A percentile compares a stretch with the other conserved stretches of the same genome.
phyloP scores from a whole-genome alignment of 306 rosid genomes.

The Sicyos edulis region DNA sequence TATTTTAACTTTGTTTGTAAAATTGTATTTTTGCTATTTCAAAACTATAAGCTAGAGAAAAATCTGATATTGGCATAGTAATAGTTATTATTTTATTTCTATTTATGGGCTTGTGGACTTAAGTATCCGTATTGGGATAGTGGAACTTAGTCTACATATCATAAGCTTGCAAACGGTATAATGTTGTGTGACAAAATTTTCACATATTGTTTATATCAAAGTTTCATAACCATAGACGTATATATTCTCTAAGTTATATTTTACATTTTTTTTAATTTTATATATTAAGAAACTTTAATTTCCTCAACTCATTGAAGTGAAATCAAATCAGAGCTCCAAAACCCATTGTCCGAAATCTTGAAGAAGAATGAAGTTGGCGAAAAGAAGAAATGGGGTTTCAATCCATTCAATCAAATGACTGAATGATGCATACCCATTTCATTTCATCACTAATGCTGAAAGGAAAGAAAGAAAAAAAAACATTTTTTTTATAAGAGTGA shows the following conservation, averaged over 20 bases:
- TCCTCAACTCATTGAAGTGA: neutral
- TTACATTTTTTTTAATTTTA: too few relatives aligned
- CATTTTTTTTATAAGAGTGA: too few relatives aligned
- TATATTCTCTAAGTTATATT: too few relatives aligned
- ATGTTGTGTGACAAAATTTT: too few relatives aligned
- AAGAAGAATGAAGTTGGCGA: neutral
- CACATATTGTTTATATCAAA: too few relatives aligned
- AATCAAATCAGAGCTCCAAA: neutral
- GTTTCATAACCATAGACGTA: too few relatives aligned
- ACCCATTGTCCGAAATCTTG: neutral
- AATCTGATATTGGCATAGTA: too few relatives aligned
- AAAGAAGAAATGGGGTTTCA: slow-evolving; percentile 11
- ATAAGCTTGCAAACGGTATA: neutral
- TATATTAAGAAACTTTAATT: too few relatives aligned
- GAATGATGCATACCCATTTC: slow-evolving; percentile 8
- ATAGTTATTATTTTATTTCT: neutral
- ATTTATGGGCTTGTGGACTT: neutral
- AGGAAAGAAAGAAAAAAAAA: neutral
- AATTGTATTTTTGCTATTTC: neutral
- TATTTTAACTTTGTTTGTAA: neutral
- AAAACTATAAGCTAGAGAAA: too few relatives aligned
- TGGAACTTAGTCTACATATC: neutral
- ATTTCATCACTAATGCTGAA: neutral
- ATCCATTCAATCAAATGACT: slow-evolving; percentile 6
- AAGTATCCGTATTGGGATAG: neutral